Base-by-base conservation (phyloP, 2,329 filamentous ascomycete species). In the Aspergillus ochraceoroseus region DNA sequence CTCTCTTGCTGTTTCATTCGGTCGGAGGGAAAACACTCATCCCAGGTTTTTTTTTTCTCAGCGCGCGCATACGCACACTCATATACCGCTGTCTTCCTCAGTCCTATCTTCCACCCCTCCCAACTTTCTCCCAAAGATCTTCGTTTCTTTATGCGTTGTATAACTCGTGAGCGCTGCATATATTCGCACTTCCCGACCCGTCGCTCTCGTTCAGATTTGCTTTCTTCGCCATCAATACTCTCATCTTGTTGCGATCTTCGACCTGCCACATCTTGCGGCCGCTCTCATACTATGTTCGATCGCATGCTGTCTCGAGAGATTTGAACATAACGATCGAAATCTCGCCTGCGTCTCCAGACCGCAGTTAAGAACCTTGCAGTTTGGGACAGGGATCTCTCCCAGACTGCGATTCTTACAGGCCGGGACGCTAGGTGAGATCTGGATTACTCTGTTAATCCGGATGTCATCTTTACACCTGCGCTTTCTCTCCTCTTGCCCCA, bases 81-180 rank as follows among this genome's bases (percentile, higher is more conserved):
- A n/a, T n/a, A n/a, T n/a, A n/a, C n/a, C n/a, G n/a, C n/a, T n/a
- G n/a, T n/a, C n/a, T n/a, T n/a, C n/a, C n/a, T n/a, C n/a, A n/a
- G n/a, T n/a, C n/a, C n/a, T n/a, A n/a, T n/a, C n/a, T n/a, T n/a
- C n/a, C n/a, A n/a, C n/a, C n/a, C n/a, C 52, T 51, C 44, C 47
- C 45, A 45, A 45, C 40, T 44, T 44, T 47, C 35, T 49, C 46
- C 46, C 23, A 14, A n/a, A 18, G 28, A 33, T 28, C 29, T 30
- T 13, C 13, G 23, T 30, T 20, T 15, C 34, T 26, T 13, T 23
- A 4, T 20, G 31, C 13, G 5, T 18, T 3, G n/a, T n/a, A n/a
- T n/a, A n/a, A n/a, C n/a, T n/a, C n/a, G n/a, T n/a, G n/a, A n/a
- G n/a, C n/a, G n/a, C n/a, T n/a, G n/a, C n/a, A n/a, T 13, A 32